A percentile compares a stretch with the other conserved stretches of the same genome.
Conservation (phyloP, 2,329 filamentous ascomycete genomes). For the Fusarium dimerum region DNA sequence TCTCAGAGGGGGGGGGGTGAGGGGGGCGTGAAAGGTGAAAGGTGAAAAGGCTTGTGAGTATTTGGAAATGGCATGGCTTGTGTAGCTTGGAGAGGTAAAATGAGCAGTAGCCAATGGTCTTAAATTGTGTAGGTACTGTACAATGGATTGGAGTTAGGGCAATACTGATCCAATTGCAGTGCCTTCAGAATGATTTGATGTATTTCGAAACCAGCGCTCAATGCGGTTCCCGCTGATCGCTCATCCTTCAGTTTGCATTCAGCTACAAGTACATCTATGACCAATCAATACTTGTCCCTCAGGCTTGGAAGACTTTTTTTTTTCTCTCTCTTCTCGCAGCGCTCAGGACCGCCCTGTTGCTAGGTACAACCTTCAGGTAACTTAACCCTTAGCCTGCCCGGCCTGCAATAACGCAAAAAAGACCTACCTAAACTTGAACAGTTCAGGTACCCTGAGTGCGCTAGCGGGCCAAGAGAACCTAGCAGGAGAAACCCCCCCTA, state of each 20-base stretch:
- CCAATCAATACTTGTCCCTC: background rate
- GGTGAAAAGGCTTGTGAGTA: no score
- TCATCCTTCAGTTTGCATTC: background rate
- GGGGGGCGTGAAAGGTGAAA: background rate
- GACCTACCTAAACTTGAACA: no score
- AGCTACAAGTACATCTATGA: background rate
- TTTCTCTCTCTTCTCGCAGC: no score
- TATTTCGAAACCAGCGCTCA: background rate
- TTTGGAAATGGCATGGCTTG: conserved; percentile 17
- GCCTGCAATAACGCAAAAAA: no score
- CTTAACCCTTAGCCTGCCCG: no score
- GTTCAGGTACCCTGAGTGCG: no score
- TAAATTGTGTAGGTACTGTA: no score
- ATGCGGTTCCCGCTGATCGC: background rate
- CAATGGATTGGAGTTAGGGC: background rate
- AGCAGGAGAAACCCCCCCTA: no score
- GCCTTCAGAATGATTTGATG: background rate
- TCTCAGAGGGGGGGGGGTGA: conserved; percentile 1
- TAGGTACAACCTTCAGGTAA: no score
- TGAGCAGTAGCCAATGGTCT: background rate
- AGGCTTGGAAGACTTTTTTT: no score
- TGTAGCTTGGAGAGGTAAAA: conserved; percentile 5
- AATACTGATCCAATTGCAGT: background rate
- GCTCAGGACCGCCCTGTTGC: no score
- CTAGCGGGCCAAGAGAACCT: no score